These are phyloP conservation scores for Raphidocelis subcapitata DNA, from an alignment of 139 green algal species.

Conservation along the genomic window DNA sequence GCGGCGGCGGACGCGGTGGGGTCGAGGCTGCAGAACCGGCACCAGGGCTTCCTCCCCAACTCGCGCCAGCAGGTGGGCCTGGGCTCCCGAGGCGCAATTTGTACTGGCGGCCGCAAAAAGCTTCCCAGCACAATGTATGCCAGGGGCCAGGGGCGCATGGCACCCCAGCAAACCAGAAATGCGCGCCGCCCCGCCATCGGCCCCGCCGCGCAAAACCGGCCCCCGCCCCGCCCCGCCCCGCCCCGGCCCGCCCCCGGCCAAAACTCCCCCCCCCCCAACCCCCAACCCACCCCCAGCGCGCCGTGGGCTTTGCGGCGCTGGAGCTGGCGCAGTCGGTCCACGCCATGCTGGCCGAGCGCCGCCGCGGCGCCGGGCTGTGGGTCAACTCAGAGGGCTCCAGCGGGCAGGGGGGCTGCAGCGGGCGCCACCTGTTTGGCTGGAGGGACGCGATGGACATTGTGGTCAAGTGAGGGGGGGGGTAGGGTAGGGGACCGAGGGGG, in stretches of 20 bases:
- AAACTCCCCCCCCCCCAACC: no score
- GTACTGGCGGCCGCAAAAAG: no score
- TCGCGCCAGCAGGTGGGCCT: slow-evolving; percentile 77
- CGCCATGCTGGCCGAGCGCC: slow-evolving; percentile 43
- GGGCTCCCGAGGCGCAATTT: no score
- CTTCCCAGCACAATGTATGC: no score
- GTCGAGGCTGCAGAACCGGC: slow-evolving; percentile 75
- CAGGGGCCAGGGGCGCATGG: no score
- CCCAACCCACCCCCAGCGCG: no score
- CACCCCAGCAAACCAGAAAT: no score
- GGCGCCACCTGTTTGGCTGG: slow-evolving; percentile 78
- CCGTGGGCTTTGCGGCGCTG: slow-evolving; percentile 74
- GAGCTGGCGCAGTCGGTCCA: slow-evolving; percentile 76
- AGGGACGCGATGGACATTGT: slow-evolving; percentile 89
- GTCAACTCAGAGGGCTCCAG: slow-evolving; percentile 42
- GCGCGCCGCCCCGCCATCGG: no score
- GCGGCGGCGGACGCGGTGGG: slow-evolving; percentile 65
- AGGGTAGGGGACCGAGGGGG: no score
- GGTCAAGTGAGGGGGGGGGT: slow-evolving; percentile 75
- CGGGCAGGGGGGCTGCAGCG: slow-evolving; percentile 34
- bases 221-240: no score
- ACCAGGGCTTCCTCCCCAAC: slow-evolving; percentile 86
- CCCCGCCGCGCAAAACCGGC: no score
- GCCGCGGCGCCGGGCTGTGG: slow-evolving; percentile 19
- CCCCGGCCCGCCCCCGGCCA: no score